These are phyloP conservation scores for Tolypocladium tropicale DNA, from an alignment of 2,329 filamentous ascomycete species.

Conservation along the genomic window DNA sequence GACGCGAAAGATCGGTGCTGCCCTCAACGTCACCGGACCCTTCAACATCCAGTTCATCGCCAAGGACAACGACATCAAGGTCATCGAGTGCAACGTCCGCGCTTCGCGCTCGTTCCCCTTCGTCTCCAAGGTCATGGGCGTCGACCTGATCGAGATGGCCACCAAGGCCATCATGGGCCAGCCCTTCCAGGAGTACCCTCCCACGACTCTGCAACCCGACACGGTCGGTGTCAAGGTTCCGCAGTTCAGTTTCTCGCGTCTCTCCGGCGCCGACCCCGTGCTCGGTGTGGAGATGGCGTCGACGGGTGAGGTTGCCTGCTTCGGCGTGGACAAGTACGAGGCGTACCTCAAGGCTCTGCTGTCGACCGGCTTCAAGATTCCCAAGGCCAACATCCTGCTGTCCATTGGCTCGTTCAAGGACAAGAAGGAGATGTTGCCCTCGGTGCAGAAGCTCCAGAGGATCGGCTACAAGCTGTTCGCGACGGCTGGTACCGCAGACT, in stretches of 20 bases:
- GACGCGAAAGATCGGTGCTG: conserved; percentile 86
- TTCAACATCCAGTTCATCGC: conserved; percentile 99
- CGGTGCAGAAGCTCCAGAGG: conserved; percentile 78
- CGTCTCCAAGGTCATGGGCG: conserved; percentile 96
- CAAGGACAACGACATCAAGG: conserved; percentile 99
- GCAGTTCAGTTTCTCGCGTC: conserved; percentile 96
- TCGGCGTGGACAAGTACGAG: conserved; percentile 92
- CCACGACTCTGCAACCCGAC: conserved; percentile 62
- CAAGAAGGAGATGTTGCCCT: conserved; percentile 93
- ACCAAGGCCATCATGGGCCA: conserved; percentile 91
- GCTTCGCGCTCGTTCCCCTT: conserved; percentile 96
- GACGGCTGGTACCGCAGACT: conserved; percentile 93
- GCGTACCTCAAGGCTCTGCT: conserved; percentile 94
- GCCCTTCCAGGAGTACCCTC: conserved; percentile 74
- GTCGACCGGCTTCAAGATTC: conserved; percentile 91
- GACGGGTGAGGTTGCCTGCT: conserved; percentile 94
- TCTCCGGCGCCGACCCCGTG: conserved; percentile 92
- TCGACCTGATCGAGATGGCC: conserved; percentile 96
- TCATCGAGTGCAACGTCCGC: conserved; percentile 97
- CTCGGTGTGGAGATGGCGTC: conserved; percentile 98
- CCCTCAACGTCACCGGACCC: conserved; percentile 89
- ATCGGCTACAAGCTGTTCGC: conserved; percentile 94
- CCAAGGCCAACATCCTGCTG: conserved; percentile 88
- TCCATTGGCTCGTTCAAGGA: conserved; percentile 98
- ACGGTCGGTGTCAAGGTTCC: conserved; percentile 97